Percentiles rank a stretch among this genome's conserved stretches.
These are phyloP conservation scores for Taxawa tesnikishii DNA, from an alignment of 2,329 filamentous ascomycete genomes.

Conservation along the genomic window DNA sequence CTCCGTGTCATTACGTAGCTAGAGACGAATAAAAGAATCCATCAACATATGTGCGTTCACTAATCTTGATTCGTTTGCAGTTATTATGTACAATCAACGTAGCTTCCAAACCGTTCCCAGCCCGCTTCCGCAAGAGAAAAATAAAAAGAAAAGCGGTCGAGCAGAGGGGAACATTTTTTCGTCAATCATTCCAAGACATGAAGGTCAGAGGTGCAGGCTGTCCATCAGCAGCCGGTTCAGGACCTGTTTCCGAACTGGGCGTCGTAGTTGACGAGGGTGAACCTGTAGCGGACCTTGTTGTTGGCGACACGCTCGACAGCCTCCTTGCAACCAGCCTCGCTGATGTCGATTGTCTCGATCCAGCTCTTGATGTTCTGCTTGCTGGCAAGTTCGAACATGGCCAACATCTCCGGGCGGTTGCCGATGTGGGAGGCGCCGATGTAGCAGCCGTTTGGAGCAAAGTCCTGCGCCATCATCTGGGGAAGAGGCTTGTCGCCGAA, in stretches of 20 bases:
- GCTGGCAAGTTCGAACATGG: conserved; percentile 37
- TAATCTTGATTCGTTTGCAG: too few species aligned
- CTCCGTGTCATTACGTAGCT: too few species aligned
- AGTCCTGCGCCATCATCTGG: conserved; percentile 58
- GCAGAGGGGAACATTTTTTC: too few species aligned
- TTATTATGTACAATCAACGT: too few species aligned
- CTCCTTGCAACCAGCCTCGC: conserved; percentile 55
- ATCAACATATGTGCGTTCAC: too few species aligned
- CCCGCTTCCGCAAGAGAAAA: too few species aligned
- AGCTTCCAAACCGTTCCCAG: too few species aligned
- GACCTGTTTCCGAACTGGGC: conserved; percentile 48
- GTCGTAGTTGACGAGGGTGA: conserved; percentile 53
- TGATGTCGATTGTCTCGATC: conserved; percentile 59
- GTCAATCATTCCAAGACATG: too few species aligned
- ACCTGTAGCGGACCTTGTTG: conserved; percentile 60
- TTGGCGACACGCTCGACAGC: conserved; percentile 57
- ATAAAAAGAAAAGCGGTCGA: too few species aligned
- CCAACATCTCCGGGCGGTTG: conserved; percentile 35
- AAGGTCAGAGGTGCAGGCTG: too few species aligned
- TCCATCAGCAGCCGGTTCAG: too few species aligned
- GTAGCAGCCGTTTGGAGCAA: conserved; percentile 57
- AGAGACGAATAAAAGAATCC: too few species aligned
- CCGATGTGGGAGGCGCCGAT: conserved; percentile 40
- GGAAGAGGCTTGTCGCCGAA: conserved; percentile 67
- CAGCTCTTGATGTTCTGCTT: conserved; percentile 41